Base-by-base conservation (phyloP, 345 rosid genomes). In the Dovyalis caffra region DNA sequence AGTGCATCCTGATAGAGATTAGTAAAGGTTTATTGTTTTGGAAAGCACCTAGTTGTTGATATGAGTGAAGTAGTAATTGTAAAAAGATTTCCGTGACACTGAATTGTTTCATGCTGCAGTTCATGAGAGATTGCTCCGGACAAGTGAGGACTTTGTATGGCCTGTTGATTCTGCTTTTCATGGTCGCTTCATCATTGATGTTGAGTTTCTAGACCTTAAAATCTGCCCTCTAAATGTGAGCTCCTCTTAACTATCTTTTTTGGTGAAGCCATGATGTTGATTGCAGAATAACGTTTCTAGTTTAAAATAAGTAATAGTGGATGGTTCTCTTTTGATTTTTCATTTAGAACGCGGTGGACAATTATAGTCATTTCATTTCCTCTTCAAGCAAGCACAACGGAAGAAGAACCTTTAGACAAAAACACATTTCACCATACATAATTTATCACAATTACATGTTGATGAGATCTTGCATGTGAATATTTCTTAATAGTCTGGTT, bases 131-230 rank as follows among this genome's bases (percentile, higher is more conserved):
- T 76, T 83, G 71, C 86, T 95, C 40, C 92, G 97, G 75, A 87
- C 86, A 15, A 38, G 86, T 40, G 99, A 91, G 11, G 97, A 95
- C 81, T 92, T 91, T 80, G 83, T 80, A 57, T 95, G 99, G 95
- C 89, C 87, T 65, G 89, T 95, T 51, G 99, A 92, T 74, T 80
- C 89, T 35, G 58, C 69, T 37, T 81, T 89, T 74, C 92, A 80
- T 23, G 97, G 97, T 37, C 94, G 93, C 58, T 86, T 90, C 81
- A 83, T 88, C 63, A 84, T 95, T 71, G 99, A 95, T 72, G 97
- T 95, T 1, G 99, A 95, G 87, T 95, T 95, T 83, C 85, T 95
- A n/a, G 97, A 95, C 74, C 87, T 95, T 82, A 91, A 85, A 83
- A 81, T 89, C 82, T 85, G 68, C 85, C 83, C 92, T 76, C 10